Conservation (phyloP, 768 basidiomycete genomes). For the Piloderma croceum region DNA sequence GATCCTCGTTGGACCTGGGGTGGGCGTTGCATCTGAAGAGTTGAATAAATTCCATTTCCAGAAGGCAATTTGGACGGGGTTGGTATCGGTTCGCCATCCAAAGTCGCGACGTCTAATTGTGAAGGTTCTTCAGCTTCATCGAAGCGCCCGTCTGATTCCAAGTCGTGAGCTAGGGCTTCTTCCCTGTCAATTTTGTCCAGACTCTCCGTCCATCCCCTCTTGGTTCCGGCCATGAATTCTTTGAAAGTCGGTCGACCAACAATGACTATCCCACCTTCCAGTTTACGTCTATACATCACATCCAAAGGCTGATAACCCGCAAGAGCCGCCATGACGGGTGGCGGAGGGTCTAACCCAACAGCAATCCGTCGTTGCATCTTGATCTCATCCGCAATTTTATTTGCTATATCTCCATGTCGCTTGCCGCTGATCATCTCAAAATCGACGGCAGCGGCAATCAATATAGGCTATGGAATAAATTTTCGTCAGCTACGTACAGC, state of each 20-base stretch:
- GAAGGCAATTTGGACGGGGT: conserved; percentile 33
- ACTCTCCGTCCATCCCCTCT: conserved; percentile 76
- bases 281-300: conserved; percentile 49
- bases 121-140: conserved; percentile 50
- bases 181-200: conserved; percentile 66
- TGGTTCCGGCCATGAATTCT: conserved; percentile 88
- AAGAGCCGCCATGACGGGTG: conserved; percentile 33
- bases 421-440: conserved; percentile 80
- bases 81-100: conserved; percentile 37
- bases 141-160: conserved; percentile 73
- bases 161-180: conserved; percentile 56
- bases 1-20: conserved; percentile 13
- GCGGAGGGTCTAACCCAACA: conserved; percentile 55
- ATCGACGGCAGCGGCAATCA: conserved; percentile 92
- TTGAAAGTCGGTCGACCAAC: conserved; percentile 89
- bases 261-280: conserved; percentile 81
- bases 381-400: conserved; percentile 67
- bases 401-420: conserved; percentile 80
- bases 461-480: conserved; percentile 60
- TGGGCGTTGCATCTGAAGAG: conserved; percentile 22
- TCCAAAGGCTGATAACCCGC: conserved; percentile 48
- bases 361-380: conserved; percentile 63
- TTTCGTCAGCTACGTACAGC: conserved; percentile 10
- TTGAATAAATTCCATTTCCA: too few relatives aligned
- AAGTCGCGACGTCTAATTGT: conserved; percentile 17